Percentiles rank a stretch among this genome's conserved stretches.
Conservation (phyloP, 2,329 filamentous ascomycete genomes). For the Pyrenochaeta sp. region DNA sequence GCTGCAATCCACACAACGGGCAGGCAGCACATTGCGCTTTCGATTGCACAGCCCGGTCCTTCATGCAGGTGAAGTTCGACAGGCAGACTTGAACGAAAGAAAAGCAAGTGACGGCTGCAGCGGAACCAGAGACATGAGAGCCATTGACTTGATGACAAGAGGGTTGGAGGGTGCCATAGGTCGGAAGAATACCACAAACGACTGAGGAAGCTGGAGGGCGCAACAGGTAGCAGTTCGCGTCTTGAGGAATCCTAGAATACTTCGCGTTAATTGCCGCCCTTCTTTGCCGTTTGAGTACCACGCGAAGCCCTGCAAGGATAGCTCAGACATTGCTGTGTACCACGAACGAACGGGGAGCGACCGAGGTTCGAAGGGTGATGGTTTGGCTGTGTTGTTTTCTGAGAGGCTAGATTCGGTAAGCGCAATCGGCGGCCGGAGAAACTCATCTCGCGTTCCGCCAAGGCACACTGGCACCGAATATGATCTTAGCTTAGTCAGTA, state of each 20-base stretch:
- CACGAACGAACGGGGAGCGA: no score
- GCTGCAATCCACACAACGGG: not conserved
- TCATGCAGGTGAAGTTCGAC: conserved; percentile 8
- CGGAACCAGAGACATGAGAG: not conserved
- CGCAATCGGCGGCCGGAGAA: no score
- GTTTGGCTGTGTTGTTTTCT: no score
- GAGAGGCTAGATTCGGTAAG: no score
- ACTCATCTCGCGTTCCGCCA: no score
- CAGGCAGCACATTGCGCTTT: conserved; percentile 5
- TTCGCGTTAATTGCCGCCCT: no score
- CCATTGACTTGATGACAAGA: not conserved
- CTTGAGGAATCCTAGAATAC: not conserved
- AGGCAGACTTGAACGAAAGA: conserved; percentile 1
- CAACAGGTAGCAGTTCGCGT: not conserved
- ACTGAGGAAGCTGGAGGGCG: not conserved
- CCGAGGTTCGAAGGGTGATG: no score
- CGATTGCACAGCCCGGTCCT: conserved; percentile 17
- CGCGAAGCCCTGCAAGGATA: no score
- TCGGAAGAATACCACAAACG: not conserved
- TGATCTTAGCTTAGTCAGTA: no score
- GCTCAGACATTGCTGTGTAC: no score
- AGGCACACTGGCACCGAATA: no score
- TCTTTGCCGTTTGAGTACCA: no score
- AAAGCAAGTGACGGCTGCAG: not conserved
- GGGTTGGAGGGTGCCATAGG: not conserved